These are phyloP conservation scores for Uncinocarpus reesii DNA, from an alignment of 2,329 filamentous ascomycete species.

Conservation along the genomic window DNA sequence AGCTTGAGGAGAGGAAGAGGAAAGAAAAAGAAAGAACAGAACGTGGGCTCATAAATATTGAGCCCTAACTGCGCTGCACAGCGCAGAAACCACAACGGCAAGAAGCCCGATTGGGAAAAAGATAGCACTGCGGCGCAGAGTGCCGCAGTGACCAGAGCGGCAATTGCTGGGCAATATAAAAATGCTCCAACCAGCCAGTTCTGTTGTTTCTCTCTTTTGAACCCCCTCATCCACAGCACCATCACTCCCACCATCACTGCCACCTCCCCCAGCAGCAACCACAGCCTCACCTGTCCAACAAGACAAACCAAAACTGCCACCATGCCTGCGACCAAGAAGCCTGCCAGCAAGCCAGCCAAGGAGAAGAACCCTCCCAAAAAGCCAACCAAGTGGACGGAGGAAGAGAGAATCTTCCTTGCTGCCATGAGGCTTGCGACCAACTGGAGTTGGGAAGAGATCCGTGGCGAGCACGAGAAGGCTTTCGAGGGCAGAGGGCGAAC, in stretches of 20 bases:
- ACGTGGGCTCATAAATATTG: neutral
- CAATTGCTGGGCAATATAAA: too few relatives aligned
- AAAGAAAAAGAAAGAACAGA: slow-evolving; percentile 1
- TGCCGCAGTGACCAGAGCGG: slow-evolving; percentile 12
- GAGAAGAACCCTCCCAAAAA: too few relatives aligned
- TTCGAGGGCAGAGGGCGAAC: slow-evolving; percentile 9
- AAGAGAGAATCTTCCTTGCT: slow-evolving; percentile 17
- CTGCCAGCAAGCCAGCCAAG: too few relatives aligned
- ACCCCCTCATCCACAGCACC: neutral
- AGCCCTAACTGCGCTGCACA: slow-evolving; percentile 9
- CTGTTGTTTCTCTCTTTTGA: neutral
- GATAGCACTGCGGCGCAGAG: slow-evolving; percentile 1
- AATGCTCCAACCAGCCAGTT: slow-evolving; percentile 1
- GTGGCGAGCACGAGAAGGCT: slow-evolving; percentile 9
- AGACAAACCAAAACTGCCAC: neutral
- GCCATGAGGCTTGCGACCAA: slow-evolving; percentile 17
- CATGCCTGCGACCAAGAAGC: slow-evolving; percentile 11
- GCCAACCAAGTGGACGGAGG: slow-evolving; percentile 9
- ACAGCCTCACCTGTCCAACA: neutral
- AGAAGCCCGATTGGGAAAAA: slow-evolving; percentile 4
- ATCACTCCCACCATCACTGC: slow-evolving; percentile 1
- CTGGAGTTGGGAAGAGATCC: slow-evolving; percentile 15
- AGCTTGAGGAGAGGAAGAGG: neutral
- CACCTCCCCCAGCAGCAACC: neutral
- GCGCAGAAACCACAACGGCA: slow-evolving; percentile 7